These are phyloP conservation scores for Wickerhamiella lipophila DNA, from an alignment of 805 yeast genomes.

Conservation along the genomic window DNA sequence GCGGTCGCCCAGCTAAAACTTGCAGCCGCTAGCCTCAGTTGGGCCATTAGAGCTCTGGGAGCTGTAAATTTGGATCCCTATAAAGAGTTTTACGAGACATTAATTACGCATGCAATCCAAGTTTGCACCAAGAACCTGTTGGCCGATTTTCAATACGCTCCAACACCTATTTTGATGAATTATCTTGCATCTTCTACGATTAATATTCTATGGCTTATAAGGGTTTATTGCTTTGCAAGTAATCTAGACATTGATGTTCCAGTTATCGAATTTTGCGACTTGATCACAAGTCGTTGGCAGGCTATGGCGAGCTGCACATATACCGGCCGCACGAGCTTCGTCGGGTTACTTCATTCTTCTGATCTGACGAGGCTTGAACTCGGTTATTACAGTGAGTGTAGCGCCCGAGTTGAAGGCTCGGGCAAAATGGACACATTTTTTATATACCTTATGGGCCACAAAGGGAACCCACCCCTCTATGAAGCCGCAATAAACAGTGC, in stretches of 20 bases:
- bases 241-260: constrained; percentile 23
- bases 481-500: background rate
- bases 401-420: constrained; percentile 17
- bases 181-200: constrained; percentile 16
- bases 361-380: constrained; percentile 15
- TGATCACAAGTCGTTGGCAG: constrained; percentile 23
- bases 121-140: constrained; percentile 15
- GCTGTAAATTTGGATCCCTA: background rate
- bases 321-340: constrained; percentile 39
- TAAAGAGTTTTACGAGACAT: background rate
- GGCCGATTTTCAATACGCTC: constrained; percentile 6
- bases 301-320: constrained; percentile 26
- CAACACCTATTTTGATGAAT: constrained; percentile 14
- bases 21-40: background rate
- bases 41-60: background rate
- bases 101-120: constrained; percentile 11
- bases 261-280: constrained; percentile 19
- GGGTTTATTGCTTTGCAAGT: constrained; percentile 18
- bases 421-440: constrained; percentile 16
- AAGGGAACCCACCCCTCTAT: background rate
- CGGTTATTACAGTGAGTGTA: constrained; percentile 14
- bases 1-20: background rate
- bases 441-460: constrained; percentile 4
- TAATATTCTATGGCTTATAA: constrained; percentile 16
- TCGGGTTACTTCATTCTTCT: constrained; percentile 31